Evolutionary conservation across 345 rosid genomes (phyloP), one percentile per base, ranked within the genome.

Genomic region (Mercurialis annua): DNA sequence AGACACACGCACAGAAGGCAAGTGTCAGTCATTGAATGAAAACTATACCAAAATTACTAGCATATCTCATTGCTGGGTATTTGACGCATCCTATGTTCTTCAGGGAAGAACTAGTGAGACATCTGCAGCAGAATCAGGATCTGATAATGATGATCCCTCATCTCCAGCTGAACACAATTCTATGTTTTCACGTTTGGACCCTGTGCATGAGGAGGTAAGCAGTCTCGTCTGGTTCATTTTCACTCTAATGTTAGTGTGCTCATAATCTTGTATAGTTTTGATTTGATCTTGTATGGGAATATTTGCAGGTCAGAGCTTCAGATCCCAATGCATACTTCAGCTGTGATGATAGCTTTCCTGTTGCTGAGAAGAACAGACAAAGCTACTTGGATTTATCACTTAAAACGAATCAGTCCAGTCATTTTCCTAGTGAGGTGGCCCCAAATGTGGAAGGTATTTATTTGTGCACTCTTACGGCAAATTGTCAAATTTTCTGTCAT

Each of bases 191-290:
- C 67, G 70, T 66, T 78, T 78, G 74, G 79, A 76, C 40, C 77
- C 82, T 26, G 77, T 77, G 73, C 83, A 75, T 58, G 89, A 87
- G 73, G 91, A 93, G 71, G 98, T 90, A 83, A 85, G 83, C 70
- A 38, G 29, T 43, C 74, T 61, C 71, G 53, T 54, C 29, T 62
- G 62, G 59, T 29, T 16, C 62, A 46, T n/a, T 26, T 64, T 54
- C 49, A n/a, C 52, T 59, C 10, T 61, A 49, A 18, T 48, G 49
- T 6, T 15, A 43, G 2, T 48, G 16, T 64, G 50, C 55, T 10
- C 5, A 17, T 18, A 17, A 33, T 27, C 26, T 7, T 40, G 9
- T 24, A 11, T 61, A 20, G n/a, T 6, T 29, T 14, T 15, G 30
- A 20, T 50, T 50, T 63, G 15, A 40, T 73, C 36, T 44, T 61